Conservation (phyloP, 805 yeast genomes). For the Ascoidea rubescens region DNA sequence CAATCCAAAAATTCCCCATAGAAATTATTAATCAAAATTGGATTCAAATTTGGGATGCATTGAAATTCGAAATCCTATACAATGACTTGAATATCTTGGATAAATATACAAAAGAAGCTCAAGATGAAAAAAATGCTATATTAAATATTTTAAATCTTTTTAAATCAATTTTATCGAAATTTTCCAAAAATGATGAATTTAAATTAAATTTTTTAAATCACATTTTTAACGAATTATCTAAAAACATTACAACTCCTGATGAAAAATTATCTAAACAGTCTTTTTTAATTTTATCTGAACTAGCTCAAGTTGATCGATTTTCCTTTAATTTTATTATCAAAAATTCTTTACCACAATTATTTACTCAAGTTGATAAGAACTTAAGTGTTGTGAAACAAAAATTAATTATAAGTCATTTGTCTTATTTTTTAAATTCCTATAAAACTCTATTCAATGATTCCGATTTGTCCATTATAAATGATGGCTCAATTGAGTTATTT, state of each 20-base stretch:
- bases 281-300: constrained; percentile 39
- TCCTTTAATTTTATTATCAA: constrained; percentile 36
- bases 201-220: constrained; percentile 26
- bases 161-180: constrained; percentile 25
- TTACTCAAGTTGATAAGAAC: constrained; percentile 18
- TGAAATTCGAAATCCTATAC: constrained; percentile 82
- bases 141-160: constrained; percentile 31
- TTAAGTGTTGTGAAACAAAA: constrained; percentile 45
- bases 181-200: constrained; percentile 18
- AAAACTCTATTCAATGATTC: constrained; percentile 23
- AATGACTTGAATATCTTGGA: constrained; percentile 30
- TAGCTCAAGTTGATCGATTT: constrained; percentile 31
- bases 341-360: constrained; percentile 25
- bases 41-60: constrained; percentile 72
- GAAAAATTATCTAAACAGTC: constrained; percentile 50
- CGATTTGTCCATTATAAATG: not conserved
- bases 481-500: constrained; percentile 17
- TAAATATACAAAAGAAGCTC: constrained; percentile 17
- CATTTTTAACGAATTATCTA: constrained; percentile 35
- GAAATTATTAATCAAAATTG: constrained; percentile 44
- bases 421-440: constrained; percentile 41
- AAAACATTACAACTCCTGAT: constrained; percentile 33
- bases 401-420: constrained; percentile 41
- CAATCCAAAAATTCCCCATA: constrained; percentile 37
- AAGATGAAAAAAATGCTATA: constrained; percentile 22